Evolutionary conservation across 2,329 filamentous ascomycete species (phyloP), one percentile per base, ranked within the genome.

Genomic region (Stachybotrys echinatus): DNA sequence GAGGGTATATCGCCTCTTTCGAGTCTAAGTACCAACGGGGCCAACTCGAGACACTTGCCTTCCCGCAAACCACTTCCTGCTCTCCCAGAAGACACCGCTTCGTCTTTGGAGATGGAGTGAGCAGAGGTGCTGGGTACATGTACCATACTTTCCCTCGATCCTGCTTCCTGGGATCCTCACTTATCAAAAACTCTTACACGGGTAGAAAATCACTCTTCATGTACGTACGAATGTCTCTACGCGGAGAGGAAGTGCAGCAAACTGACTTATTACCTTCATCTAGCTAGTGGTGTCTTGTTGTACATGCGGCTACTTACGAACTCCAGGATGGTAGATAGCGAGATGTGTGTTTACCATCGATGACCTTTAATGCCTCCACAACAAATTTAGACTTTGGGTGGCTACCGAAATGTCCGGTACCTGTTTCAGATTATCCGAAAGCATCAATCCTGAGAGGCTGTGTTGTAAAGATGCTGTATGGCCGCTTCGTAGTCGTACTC

Each of bases 401-500:
- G 27, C 14, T 8, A 34, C 14, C 14, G 27, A 34, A 34, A 34
- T 34, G 27, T 34, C 10, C 27, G 14, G 14, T 10, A 8, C 14
- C 14, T 34, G 5, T 34, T 34, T 14, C 10, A 34, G 38, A 40
- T 40, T 20, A 10, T 8, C 8, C n/a, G 17, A n/a, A 40, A n/a
- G 18, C 19, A 20, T 8, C 38, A 20, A 40, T 20, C 8, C 18
- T 40, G 19, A 10, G 48, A 20, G 22, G 51, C 27, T 14, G 54
- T 50, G 31, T 61, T 58, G 52, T 70, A 74, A 44, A 67, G 63
- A 47, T 67, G 64, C 54, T 72, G 71, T 38, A 75, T 58, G 4
- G 71, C 58, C 10, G 66, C 60, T 47, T 80, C 76, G 49, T 75
- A 77, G 54, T 80, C 77, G 50, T 73, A 79, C 60, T 86, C 81